A percentile compares a stretch with the other conserved stretches of the same genome.
These are phyloP conservation scores for Wickerhamomyces alni DNA, from an alignment of 805 yeast species.

Conservation along the genomic window DNA sequence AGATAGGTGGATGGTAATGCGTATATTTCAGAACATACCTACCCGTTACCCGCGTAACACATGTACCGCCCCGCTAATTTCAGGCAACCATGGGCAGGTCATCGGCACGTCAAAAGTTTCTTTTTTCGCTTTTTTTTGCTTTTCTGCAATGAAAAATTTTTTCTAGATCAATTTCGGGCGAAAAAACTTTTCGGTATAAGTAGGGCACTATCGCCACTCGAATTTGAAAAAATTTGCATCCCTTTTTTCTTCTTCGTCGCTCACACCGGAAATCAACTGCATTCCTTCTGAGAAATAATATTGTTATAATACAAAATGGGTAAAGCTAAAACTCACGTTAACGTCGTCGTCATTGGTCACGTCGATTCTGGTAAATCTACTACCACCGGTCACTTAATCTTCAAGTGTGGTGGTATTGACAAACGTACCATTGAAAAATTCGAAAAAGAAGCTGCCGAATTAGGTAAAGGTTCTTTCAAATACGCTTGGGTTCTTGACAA, in stretches of 20 bases:
- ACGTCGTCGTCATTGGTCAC: conserved; percentile 99
- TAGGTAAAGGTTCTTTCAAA: conserved; percentile 97
- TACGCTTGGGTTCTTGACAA: conserved; percentile 97
- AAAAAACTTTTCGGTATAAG: conserved; percentile 2
- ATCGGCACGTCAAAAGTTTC: conserved; percentile 3
- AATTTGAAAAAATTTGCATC: conserved; percentile 1
- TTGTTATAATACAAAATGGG: conserved; percentile 38
- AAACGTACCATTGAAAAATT: conserved; percentile 98
- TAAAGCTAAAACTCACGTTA: conserved; percentile 96
- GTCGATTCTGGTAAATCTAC: conserved; percentile 99
- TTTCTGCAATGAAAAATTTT: conserved; percentile 1
- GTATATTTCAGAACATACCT: conserved; percentile 6
- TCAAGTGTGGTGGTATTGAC: conserved; percentile 99
- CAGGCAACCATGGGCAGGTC: no score
- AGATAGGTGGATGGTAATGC: no score
- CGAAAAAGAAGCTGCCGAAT: conserved; percentile 97
- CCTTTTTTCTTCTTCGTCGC: conserved; percentile 16
- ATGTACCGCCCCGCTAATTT: conserved; percentile 1
- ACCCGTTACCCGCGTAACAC: neutral
- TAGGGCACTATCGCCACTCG: conserved; percentile 4
- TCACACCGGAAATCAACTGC: conserved; percentile 31
- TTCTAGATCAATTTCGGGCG: neutral
- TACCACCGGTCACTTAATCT: conserved; percentile 98
- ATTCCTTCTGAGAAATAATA: conserved; percentile 28
- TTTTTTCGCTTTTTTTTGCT: conserved; percentile 1